A percentile compares a stretch with the other conserved stretches of the same genome.
phyloP scores from a whole-genome alignment of 768 basidiomycete species.

The Lanmaoa pseudosensibilis region DNA sequence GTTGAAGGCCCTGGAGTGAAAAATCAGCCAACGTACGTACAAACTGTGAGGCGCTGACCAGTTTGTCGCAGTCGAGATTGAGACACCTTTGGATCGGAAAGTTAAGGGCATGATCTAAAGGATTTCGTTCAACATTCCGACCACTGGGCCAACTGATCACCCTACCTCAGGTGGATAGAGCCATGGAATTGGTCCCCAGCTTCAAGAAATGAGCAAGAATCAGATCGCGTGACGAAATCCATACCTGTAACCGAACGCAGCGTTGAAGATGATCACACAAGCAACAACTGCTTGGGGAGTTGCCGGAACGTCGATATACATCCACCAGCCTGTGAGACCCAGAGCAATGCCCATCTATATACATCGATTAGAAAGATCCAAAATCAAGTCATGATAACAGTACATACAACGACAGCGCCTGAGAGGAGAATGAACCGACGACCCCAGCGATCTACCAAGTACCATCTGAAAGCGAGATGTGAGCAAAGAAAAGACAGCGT shows the following conservation, averaged over 20 bases:
- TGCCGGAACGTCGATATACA: constrained; percentile 82
- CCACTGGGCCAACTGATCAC: constrained; percentile 1
- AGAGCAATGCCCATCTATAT: constrained; percentile 79
- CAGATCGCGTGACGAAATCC: constrained; percentile 2
- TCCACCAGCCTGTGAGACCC: constrained; percentile 86
- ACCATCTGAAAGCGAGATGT: constrained; percentile 61
- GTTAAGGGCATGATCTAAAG: constrained; percentile 82
- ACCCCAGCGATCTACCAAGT: constrained; percentile 90
- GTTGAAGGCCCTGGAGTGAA: constrained; percentile 62
- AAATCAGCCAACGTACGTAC: constrained; percentile 11
- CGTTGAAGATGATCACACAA: constrained; percentile 91
- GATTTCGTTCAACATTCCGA: constrained; percentile 3
- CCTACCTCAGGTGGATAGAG: constrained; percentile 80
- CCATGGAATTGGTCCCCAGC: constrained; percentile 91
- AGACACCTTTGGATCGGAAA: constrained; percentile 94
- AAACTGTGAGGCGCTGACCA: constrained; percentile 35
- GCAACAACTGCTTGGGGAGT: constrained; percentile 87
- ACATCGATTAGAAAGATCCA: constrained; percentile 1
- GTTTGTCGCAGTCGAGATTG: constrained; percentile 88
- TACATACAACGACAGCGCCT: constrained; percentile 74
- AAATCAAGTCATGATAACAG: not conserved
- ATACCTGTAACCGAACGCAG: constrained; percentile 86
- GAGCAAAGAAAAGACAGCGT: constrained; percentile 4
- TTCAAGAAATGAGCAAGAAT: constrained; percentile 7
- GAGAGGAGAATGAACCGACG: constrained; percentile 82